Conservation (phyloP, 2,329 filamentous ascomycete genomes). For the Aspergillus nomiae region DNA sequence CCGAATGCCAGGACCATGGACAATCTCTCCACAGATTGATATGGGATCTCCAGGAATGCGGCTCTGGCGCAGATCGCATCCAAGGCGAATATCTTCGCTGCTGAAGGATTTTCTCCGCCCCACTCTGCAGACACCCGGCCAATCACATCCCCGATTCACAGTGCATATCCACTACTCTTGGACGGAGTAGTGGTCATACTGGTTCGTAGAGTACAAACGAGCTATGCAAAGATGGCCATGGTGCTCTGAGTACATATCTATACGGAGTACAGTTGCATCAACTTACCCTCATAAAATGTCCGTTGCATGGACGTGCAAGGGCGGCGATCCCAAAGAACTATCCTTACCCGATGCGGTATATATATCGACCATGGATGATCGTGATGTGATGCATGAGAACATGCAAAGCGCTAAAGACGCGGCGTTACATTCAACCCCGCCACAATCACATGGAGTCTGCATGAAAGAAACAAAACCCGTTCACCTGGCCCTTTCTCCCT, state of each 20-base stretch:
- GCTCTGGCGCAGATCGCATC: neutral
- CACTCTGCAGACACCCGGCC: neutral
- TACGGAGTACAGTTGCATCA: too few relatives aligned
- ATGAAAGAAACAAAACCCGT: neutral
- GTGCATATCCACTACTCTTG: too few relatives aligned
- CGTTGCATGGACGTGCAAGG: too few relatives aligned
- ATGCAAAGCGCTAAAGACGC: neutral
- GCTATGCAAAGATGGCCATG: too few relatives aligned
- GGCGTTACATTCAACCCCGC: neutral
- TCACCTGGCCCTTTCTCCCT: neutral
- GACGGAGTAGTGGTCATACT: too few relatives aligned
- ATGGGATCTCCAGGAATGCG: neutral
- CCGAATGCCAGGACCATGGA: neutral
- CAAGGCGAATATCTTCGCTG: neutral
- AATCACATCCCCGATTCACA: neutral
- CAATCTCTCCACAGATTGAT: neutral
- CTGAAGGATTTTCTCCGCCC: neutral
- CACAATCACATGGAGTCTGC: neutral
- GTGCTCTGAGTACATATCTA: too few relatives aligned
- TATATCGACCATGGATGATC: too few relatives aligned
- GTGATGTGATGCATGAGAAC: too few relatives aligned
- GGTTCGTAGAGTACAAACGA: too few relatives aligned
- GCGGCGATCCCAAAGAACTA: too few relatives aligned
- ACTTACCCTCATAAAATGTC: too few relatives aligned
- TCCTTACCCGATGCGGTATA: too few relatives aligned